Percentiles rank a stretch among this genome's conserved stretches.
These are phyloP conservation scores for Ciborinia camelliae DNA, from an alignment of 2,329 filamentous ascomycete genomes.

Conservation along the genomic window DNA sequence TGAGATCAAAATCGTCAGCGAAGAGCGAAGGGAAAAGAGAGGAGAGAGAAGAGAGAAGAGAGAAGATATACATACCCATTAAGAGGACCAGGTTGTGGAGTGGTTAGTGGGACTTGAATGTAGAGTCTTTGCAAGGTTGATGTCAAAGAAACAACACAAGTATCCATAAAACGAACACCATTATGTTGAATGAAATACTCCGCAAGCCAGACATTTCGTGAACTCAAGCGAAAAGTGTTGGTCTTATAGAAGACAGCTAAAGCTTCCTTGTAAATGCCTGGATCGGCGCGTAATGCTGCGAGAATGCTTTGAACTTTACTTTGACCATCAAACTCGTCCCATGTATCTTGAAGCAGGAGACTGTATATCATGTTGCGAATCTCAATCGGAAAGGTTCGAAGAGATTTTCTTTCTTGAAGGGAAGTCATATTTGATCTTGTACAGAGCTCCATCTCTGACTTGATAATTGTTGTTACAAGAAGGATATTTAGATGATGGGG, in stretches of 20 bases:
- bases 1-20: too few relatives aligned
- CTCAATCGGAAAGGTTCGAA: background rate
- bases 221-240: background rate
- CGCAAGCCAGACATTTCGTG: background rate
- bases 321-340: background rate
- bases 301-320: background rate
- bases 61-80: background rate
- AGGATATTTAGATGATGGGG: background rate
- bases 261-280: constrained; percentile 4
- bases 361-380: background rate
- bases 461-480: background rate
- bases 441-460: background rate
- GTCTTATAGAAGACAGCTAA: background rate
- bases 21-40: background rate
- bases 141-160: background rate
- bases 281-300: background rate
- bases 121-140: background rate
- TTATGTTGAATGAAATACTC: background rate
- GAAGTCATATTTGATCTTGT: background rate
- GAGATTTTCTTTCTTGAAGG: background rate
- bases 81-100: background rate
- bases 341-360: background rate
- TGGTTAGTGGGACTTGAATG: background rate
- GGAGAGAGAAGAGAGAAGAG: background rate
- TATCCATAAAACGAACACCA: background rate